These are phyloP conservation scores for Geosiphon pyriformis DNA, from an alignment of 192 early-diverging fungal species.

Conservation along the genomic window DNA sequence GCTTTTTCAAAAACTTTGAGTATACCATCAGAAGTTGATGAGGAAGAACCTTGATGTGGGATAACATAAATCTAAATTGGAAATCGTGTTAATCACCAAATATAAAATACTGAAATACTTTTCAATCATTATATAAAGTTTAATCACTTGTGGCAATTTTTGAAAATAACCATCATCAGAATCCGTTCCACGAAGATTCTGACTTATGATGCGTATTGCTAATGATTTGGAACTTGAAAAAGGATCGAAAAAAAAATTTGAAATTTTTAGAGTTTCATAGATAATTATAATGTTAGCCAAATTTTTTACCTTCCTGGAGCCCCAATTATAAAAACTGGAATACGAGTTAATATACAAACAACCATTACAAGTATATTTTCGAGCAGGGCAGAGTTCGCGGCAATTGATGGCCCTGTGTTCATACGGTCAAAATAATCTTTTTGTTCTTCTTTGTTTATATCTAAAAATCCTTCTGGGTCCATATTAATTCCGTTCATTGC, in stretches of 20 bases:
- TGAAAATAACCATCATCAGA: slow-evolving; percentile 23
- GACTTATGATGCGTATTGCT: slow-evolving; percentile 17
- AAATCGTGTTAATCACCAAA: background rate
- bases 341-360: slow-evolving; percentile 20
- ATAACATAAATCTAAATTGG: slow-evolving; percentile 20
- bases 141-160: slow-evolving; percentile 15
- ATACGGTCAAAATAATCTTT: slow-evolving; percentile 22
- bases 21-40: slow-evolving; percentile 30
- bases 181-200: slow-evolving; percentile 26
- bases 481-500: background rate
- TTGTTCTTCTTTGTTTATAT: slow-evolving; percentile 18
- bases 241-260: background rate
- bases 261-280: background rate
- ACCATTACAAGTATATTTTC: slow-evolving; percentile 22
- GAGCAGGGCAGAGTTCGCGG: slow-evolving; percentile 16
- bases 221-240: slow-evolving; percentile 24
- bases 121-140: background rate
- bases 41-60: slow-evolving; percentile 29
- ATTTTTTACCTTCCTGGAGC: slow-evolving; percentile 11
- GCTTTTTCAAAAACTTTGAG: slow-evolving; percentile 27
- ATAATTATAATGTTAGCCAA: background rate
- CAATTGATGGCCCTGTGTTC: slow-evolving; percentile 4
- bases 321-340: slow-evolving; percentile 26
- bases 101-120: background rate
- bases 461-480: background rate